Evolutionary conservation across 331 rosid species (phyloP).

Genomic region (Rhamnella rubrinervis): DNA sequence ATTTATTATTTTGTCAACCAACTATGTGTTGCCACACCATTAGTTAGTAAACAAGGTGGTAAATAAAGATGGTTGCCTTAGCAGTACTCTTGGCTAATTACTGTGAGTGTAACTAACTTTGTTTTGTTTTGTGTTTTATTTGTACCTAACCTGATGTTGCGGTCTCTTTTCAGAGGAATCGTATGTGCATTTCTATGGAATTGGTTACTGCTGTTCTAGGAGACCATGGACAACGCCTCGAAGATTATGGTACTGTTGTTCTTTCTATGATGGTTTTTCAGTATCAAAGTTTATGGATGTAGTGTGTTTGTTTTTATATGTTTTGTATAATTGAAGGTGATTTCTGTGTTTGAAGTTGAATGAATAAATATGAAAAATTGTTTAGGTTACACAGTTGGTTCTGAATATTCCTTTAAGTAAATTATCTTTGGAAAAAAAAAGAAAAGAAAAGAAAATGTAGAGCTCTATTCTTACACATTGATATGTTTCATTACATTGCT

Average conservation of each 20-base stretch:
- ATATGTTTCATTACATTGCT: not conserved
- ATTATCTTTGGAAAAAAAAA: not conserved
- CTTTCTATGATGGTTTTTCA: not conserved
- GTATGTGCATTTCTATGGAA: slow-evolving; percentile 93
- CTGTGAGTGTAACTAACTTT: not conserved
- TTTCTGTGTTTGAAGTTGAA: too few species aligned
- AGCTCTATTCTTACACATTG: not conserved
- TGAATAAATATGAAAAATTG: too few species aligned
- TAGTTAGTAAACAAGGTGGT: too few species aligned
- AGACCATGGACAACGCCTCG: slow-evolving; percentile 98
- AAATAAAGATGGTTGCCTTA: too few species aligned
- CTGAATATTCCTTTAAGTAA: not conserved
- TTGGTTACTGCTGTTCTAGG: slow-evolving; percentile 96
- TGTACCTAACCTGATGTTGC: slow-evolving; percentile 18
- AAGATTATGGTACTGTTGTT: slow-evolving; percentile 70
- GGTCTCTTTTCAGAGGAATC: slow-evolving; percentile 61
- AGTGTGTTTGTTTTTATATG: too few species aligned
- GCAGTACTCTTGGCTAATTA: not conserved
- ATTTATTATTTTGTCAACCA: not conserved
- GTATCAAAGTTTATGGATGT: too few species aligned
- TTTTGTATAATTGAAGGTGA: too few species aligned
- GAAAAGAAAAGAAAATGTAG: too few species aligned
- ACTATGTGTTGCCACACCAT: too few species aligned
- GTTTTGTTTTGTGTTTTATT: slow-evolving; percentile 14
- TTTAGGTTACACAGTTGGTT: too few species aligned